Evolutionary conservation across 257 asterid genomes (phyloP), one percentile per base, ranked within the genome.

Genomic region (Solanum sejunctum): DNA sequence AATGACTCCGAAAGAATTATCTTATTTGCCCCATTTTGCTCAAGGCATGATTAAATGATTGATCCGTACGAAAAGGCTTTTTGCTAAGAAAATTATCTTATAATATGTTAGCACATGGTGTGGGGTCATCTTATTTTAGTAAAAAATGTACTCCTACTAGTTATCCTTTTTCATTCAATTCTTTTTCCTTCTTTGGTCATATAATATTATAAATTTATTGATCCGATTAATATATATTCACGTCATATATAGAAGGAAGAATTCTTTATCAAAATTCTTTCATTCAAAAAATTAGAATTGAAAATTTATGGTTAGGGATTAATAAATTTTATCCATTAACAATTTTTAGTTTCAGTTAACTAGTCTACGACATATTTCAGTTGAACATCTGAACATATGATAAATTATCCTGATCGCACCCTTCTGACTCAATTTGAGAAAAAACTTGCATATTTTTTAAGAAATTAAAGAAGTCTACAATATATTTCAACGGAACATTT

Each of bases 161-260:
- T 51, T 77, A 51, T 77, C 82, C 10, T 47, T 49, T 52, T 52
- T 23, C 12, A 72, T 47, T 47, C 12, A n/a, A 0, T 20, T 43
- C 0, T 8, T 23, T 51, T 12, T 20, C 13, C 11, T 39, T 71
- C 12, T 5, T 20, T 20, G 18, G 8, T 18, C 0, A 12, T 6
- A 18, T 3, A 1, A 0, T 36, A 4, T 36, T 36, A 36, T 36
- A n/a, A 72, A 43, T 21, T 1, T 20, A 21, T 11, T 11, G 0
- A 12, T 17, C 6, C 3, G 7, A 43, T 21, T 1, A 45, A 3
- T 45, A 1, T 1, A 73, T 1, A 73, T 73, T 73, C 12, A n/a
- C 1, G 4, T 5, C 0, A 0, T 4, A 0, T 4, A 2, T 21
- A n/a, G 1, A 11, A 66, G 6, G 7, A 8, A 32, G 21, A 28